These are phyloP conservation scores for Trypanosoma cruzi DNA, from an alignment of 208 protist species.

Conservation along the genomic window DNA sequence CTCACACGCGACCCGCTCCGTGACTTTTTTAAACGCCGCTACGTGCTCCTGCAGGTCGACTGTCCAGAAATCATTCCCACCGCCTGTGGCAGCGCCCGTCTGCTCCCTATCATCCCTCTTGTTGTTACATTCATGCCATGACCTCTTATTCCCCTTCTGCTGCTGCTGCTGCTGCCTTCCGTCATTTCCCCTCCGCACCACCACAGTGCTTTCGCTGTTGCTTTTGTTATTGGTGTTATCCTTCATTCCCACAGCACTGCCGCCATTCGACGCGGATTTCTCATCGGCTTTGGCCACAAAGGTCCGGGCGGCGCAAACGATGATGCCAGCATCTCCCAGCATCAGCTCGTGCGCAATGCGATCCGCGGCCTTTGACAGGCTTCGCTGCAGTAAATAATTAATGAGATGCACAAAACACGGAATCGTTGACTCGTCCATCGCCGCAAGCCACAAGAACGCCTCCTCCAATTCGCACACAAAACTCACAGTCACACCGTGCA, in stretches of 20 bases:
- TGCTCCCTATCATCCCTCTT: constrained; percentile 9
- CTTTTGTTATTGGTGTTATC: constrained; percentile 11
- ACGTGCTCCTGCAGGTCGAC: constrained; percentile 52
- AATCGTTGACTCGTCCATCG: constrained; percentile 55
- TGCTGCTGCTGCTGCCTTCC: not conserved
- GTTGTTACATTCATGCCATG: not conserved
- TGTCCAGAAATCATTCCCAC: constrained; percentile 50
- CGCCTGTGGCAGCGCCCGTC: not conserved
- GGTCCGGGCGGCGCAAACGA: constrained; percentile 54
- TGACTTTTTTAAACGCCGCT: constrained; percentile 45
- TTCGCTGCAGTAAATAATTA: constrained; percentile 82
- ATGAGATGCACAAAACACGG: constrained; percentile 85
- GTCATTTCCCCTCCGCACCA: not conserved
- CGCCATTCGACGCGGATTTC: constrained; percentile 23
- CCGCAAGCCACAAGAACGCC: constrained; percentile 63
- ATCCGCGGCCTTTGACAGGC: constrained; percentile 85
- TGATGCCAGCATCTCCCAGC: constrained; percentile 54
- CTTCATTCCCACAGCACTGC: not conserved
- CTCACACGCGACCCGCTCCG: constrained; percentile 31
- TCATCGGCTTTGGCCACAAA: constrained; percentile 55
- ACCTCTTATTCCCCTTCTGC: not conserved
- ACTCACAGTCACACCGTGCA: constrained; percentile 81
- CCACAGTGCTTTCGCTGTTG: not conserved
- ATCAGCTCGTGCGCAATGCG: constrained; percentile 74
- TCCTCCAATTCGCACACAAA: constrained; percentile 76